Percentiles rank a stretch among this genome's conserved stretches.
phyloP scores from a whole-genome alignment of 2,329 filamentous ascomycete genomes.

The Trichophyton simii region DNA sequence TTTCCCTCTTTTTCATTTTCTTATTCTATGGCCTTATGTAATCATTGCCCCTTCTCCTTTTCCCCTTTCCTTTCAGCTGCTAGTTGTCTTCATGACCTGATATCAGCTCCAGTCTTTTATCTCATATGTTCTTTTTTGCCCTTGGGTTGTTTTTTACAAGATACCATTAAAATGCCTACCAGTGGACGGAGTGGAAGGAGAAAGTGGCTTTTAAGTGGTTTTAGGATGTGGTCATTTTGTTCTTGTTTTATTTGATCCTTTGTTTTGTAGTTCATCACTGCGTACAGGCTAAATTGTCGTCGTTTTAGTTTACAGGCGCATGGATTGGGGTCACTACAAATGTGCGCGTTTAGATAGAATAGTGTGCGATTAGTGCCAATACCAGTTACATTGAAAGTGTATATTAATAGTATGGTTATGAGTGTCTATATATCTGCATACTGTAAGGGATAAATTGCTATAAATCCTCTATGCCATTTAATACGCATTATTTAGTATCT shows the following conservation, averaged over 20 bases:
- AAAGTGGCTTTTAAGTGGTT: neutral
- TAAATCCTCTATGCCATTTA: too few relatives aligned
- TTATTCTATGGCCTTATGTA: conserved; percentile 6
- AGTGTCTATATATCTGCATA: neutral
- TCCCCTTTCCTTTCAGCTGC: conserved; percentile 2
- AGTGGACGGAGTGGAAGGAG: neutral
- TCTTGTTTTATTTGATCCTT: neutral
- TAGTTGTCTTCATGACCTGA: conserved; percentile 3
- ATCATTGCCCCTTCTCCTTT: neutral
- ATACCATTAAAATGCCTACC: neutral
- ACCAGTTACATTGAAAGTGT: neutral
- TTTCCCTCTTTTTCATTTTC: conserved; percentile 1
- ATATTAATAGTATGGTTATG: too few relatives aligned
- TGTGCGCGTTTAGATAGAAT: conserved; percentile 1
- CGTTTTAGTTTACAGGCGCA: neutral
- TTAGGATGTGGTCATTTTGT: neutral
- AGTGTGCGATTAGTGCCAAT: neutral
- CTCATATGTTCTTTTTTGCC: neutral
- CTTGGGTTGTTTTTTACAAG: neutral
- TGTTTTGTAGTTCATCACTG: neutral
- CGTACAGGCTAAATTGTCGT: neutral
- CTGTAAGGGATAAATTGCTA: too few relatives aligned
- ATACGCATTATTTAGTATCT: too few relatives aligned
- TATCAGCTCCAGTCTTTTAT: neutral
- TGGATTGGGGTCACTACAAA: neutral